Evolutionary conservation across 441 rosid species (phyloP).

Genomic region (Isatis lusitanica): DNA sequence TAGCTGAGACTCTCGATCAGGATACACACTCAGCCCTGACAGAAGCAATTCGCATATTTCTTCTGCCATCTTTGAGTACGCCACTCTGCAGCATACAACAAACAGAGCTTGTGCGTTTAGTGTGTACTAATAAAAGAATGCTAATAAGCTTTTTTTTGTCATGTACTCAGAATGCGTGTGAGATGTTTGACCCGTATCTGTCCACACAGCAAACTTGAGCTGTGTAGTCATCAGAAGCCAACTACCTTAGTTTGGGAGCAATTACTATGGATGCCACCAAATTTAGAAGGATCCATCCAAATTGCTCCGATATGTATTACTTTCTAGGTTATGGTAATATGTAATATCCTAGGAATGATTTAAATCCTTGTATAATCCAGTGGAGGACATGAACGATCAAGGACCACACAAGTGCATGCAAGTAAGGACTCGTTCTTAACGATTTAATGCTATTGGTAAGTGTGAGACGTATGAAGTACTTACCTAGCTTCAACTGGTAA

Average conservation of each 20-base stretch:
- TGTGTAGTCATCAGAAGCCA: conserved; percentile 84
- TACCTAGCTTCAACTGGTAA: conserved; percentile 55
- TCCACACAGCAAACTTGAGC: conserved; percentile 63
- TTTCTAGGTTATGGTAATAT: background rate
- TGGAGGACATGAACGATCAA: background rate
- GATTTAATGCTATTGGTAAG: background rate
- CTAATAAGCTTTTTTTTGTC: background rate
- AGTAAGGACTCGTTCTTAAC: background rate
- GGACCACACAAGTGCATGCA: conserved; percentile 15
- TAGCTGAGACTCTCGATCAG: conserved; percentile 63
- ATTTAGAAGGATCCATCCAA: conserved; percentile 60
- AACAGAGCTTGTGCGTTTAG: background rate
- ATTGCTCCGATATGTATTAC: conserved; percentile 13
- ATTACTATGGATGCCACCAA: conserved; percentile 62
- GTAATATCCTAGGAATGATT: background rate
- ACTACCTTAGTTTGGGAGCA: conserved; percentile 60
- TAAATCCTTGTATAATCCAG: background rate
- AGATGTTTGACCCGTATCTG: conserved; percentile 76
- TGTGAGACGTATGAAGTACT: conserved; percentile 15
- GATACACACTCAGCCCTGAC: conserved; percentile 46
- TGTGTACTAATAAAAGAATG: background rate
- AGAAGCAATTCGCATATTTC: conserved; percentile 69
- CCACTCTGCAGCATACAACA: conserved; percentile 51
- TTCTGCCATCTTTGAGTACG: conserved; percentile 84
- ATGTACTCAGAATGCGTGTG: conserved; percentile 9